A percentile compares a stretch with the other conserved stretches of the same genome.
These are phyloP conservation scores for Lophiotrema nucula DNA, from an alignment of 495 filamentous ascomycete species.

Conservation along the genomic window DNA sequence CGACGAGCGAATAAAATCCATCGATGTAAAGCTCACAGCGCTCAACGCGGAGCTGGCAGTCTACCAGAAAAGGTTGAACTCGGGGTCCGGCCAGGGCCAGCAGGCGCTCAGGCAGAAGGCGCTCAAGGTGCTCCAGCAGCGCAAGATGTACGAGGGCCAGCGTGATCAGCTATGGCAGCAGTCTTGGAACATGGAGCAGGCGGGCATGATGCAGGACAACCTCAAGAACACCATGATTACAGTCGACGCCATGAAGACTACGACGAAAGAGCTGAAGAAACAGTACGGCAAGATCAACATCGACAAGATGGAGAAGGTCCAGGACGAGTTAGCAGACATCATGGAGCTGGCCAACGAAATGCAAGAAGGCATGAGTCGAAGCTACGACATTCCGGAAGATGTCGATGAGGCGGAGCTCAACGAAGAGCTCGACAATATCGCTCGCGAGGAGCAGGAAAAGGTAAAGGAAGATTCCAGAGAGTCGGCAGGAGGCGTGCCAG, in stretches of 20 bases:
- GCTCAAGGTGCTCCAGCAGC: constrained; percentile 91
- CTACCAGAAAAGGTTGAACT: constrained; percentile 89
- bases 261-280: constrained; percentile 87
- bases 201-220: constrained; percentile 98
- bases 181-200: constrained; percentile 99
- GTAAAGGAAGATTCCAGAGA: too few species aligned
- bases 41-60: constrained; percentile 86
- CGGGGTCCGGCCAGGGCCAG: constrained; percentile 96
- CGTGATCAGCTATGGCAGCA: constrained; percentile 93
- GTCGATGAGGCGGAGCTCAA: constrained; percentile 97
- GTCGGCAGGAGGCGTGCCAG: constrained; percentile 68
- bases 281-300: constrained; percentile 98
- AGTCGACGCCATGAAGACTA: constrained; percentile 93
- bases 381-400: constrained; percentile 95
- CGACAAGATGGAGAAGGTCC: constrained; percentile 95
- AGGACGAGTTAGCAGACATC: constrained; percentile 98
- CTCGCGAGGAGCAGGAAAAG: constrained; percentile 75
- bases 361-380: constrained; percentile 87
- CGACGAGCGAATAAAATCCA: constrained; percentile 79
- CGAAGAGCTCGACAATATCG: constrained; percentile 91
- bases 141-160: constrained; percentile 92
- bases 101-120: constrained; percentile 90
- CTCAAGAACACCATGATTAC: constrained; percentile 98
- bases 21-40: constrained; percentile 92
- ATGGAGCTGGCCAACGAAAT: constrained; percentile 99